A percentile compares a stretch with the other conserved stretches of the same genome.
Conservation (phyloP, 305 asterid species). For the Fraxinus baroniana region DNA sequence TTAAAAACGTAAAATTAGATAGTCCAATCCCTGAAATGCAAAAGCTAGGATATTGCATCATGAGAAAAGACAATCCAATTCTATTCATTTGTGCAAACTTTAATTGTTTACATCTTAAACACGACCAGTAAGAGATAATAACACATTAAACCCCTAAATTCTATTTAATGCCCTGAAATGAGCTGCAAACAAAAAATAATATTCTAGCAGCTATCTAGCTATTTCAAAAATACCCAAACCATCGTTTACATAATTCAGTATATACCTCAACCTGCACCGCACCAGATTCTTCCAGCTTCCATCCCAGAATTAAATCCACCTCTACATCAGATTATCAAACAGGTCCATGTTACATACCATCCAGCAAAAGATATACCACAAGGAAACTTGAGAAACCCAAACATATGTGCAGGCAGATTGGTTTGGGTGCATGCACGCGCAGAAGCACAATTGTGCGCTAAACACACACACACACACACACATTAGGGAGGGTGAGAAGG, state of each 20-base stretch:
- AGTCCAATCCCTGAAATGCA: neutral
- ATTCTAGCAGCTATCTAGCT: conserved; percentile 16
- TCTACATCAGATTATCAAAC: conserved; percentile 37
- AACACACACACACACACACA: conserved; percentile 16
- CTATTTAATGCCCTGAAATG: conserved; percentile 24
- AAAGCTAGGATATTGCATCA: conserved; percentile 2
- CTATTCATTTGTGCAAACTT: conserved; percentile 26
- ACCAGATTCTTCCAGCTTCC: conserved; percentile 25
- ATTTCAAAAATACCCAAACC: conserved; percentile 30
- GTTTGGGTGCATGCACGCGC: neutral
- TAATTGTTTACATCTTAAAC: conserved; percentile 19
- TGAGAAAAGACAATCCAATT: conserved; percentile 20
- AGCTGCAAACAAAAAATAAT: conserved; percentile 15
- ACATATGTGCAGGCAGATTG: neutral
- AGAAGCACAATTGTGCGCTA: neutral
- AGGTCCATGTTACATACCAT: neutral
- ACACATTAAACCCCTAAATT: conserved; percentile 17
- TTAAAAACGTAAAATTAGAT: neutral
- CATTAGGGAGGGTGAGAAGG: neutral
- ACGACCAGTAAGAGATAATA: conserved; percentile 4
- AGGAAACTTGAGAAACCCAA: conserved; percentile 1
- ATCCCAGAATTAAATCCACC: conserved; percentile 27
- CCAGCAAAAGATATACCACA: neutral
- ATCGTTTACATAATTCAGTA: conserved; percentile 30
- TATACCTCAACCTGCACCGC: conserved; percentile 37